Conservation (phyloP, 345 rosid species). For the Cochlearia excelsa region DNA sequence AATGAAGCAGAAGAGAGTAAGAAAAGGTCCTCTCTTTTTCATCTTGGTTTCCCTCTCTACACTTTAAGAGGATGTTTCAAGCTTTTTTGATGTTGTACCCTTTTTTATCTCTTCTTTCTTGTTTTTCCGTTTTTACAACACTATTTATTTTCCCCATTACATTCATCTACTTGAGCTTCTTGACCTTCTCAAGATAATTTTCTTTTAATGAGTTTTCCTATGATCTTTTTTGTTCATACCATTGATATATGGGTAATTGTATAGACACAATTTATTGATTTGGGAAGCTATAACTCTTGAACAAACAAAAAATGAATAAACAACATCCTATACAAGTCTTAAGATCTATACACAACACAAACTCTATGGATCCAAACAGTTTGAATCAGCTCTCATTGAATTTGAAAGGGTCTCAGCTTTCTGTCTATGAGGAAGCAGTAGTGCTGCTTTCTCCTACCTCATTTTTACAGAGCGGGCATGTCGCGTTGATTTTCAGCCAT, state of each 20-base stretch:
- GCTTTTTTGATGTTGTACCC: slow-evolving; percentile 29
- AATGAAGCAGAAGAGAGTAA: slow-evolving; percentile 3
- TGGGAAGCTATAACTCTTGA: not conserved
- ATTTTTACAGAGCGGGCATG: slow-evolving; percentile 68
- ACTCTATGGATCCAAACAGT: not conserved
- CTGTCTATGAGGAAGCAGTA: slow-evolving; percentile 27
- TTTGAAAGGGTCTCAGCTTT: slow-evolving; percentile 8
- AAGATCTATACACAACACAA: slow-evolving; percentile 10
- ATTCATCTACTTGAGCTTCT: not conserved
- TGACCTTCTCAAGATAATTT: slow-evolving; percentile 23
- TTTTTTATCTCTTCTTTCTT: not conserved
- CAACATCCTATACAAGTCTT: slow-evolving; percentile 26
- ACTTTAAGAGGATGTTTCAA: slow-evolving; percentile 11
- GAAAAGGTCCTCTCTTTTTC: slow-evolving; percentile 10
- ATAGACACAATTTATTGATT: slow-evolving; percentile 15
- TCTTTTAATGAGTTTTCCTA: slow-evolving; percentile 7
- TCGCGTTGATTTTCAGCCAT: slow-evolving; percentile 76
- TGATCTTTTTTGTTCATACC: not conserved
- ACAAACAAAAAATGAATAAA: slow-evolving; percentile 24
- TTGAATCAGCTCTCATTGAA: not conserved
- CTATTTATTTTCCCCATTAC: slow-evolving; percentile 11
- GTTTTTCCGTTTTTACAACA: not conserved
- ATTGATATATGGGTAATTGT: too few relatives aligned
- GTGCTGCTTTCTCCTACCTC: slow-evolving; percentile 51
- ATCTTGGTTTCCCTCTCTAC: slow-evolving; percentile 9